Evolutionary conservation across 1,284 basidiomycete species (phyloP), one percentile per base, ranked within the genome.

Genomic region (Lignosus rhinocerotis): DNA sequence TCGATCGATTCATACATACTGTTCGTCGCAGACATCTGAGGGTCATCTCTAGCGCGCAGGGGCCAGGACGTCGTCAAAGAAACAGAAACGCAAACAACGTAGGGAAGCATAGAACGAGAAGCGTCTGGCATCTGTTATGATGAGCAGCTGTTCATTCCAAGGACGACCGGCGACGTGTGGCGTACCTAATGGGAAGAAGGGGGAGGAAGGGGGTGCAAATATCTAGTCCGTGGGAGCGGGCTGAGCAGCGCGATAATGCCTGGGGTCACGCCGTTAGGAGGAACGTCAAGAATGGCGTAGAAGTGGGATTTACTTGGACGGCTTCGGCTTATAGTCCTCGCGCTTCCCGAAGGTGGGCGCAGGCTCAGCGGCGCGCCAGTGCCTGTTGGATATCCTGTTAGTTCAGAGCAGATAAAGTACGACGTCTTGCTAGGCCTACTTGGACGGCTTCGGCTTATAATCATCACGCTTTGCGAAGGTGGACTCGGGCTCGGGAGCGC

Each of bases 301-400:
- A 21, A 1, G 5, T 11, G 31, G 12, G 1, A 49, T 64, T 63
- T 45, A 67, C 67, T 64, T 64, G 48, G 67, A 68, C 11, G 67
- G 65, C 51, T 66, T 62, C 21, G 52, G 53, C 33, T 60, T 50
- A 39, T 59, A 44, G 17, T 58, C 59, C 31, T 58, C 45, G 14
- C 47, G 47, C 7, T 33, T 32, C 31, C 43, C 19, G 17, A 48
- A 30, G 7, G 31, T 48, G 9, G 47, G 45, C 25, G 9, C 33
- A 7, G 31, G 47, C 14, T 32, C 47, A 11, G 31, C 32, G 19
- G 47, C 47, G 21, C 47, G 47, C 32, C 33, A 48, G n/a, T 48
- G 31, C 17, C 47, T 48, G n/a, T 12, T 9, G 12, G 6, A 3
- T 12, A 39, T 12, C 5, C n/a, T 11, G 8, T 17, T 14, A 48